Conservation (phyloP, 176 grass and related monocot species). For the Dactylis glomerata region DNA sequence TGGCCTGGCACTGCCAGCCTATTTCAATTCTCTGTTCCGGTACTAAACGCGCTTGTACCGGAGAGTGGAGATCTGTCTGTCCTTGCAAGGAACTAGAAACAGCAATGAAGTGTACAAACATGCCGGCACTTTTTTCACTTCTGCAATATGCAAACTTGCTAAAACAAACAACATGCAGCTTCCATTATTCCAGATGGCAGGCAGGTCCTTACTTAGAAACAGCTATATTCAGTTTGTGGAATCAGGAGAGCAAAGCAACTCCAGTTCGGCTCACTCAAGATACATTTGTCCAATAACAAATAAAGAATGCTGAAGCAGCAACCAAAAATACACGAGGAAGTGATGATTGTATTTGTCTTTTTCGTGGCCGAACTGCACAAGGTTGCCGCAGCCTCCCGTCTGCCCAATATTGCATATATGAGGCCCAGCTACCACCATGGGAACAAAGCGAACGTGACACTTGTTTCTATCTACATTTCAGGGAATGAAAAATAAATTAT, state of each 20-base stretch:
- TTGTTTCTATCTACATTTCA: conserved; percentile 37
- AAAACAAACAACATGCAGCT: conserved; percentile 28
- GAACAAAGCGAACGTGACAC: conserved; percentile 39
- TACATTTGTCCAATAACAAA: conserved; percentile 40
- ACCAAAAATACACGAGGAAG: not conserved
- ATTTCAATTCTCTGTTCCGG: too few species aligned
- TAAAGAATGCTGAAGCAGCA: conserved; percentile 39
- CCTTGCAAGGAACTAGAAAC: conserved; percentile 2
- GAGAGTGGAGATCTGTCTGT: not conserved
- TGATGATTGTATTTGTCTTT: not conserved
- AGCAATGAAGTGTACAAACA: not conserved
- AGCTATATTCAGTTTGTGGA: not conserved
- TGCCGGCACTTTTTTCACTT: not conserved
- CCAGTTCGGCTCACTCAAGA: conserved; percentile 26
- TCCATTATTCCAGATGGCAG: conserved; percentile 30
- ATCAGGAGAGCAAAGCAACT: conserved; percentile 22
- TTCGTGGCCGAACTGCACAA: conserved; percentile 52
- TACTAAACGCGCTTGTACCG: not conserved
- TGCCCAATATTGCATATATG: conserved; percentile 48
- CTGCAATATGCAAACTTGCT: not conserved
- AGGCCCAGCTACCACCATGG: conserved; percentile 44
- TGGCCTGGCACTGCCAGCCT: not conserved
- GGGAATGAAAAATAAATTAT: conserved; percentile 25
- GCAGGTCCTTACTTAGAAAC: not conserved
- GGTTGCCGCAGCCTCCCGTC: conserved; percentile 38